Evolutionary conservation across 2,329 filamentous ascomycete species (phyloP), one percentile per base, ranked within the genome.

Genomic region (Sclerotinia nivalis): DNA sequence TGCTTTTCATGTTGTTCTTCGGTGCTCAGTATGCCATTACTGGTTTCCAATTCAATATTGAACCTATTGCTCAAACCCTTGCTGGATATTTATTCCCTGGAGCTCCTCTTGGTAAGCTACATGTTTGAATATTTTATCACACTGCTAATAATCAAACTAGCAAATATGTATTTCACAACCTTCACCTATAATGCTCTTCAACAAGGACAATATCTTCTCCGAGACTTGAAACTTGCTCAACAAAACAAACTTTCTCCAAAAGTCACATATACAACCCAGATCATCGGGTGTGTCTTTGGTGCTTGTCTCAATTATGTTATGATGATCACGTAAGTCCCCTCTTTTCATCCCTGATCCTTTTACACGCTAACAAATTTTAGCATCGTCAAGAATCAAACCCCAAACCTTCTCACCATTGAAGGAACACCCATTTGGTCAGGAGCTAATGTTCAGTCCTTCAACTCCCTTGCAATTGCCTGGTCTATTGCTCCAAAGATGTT

Each of bases 81-180:
- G 79, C 81, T 37, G 84, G 83, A 15, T 85, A 84, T 75, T 82
- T 80, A 76, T 69, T 79, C 77, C 74, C 73, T 12, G 90, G 90
- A 40, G 85, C 85, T 6, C 90, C 90, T 5, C 83, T 92, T 72
- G 69, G 64, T 70, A 62, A 55, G 68, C 25, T 28, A n/a, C 25
- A 66, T 45, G 45, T 10, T 28, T 5, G 28, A 5, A 4, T 31
- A 28, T 37, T 47, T 15, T 43, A 25, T 40, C 3, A 6, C 43
- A 47, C 22, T 22, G 18, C 31, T 58, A 20, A 61, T 62, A 40
- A 10, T 31, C 15, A n/a, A 31, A 31, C 3, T 13, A 68, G 88
- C 89, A 60, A 90, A 91, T 85, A 93, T 74, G 70, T 86, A 92
- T 82, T 92, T 92, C 82, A 92, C 91, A 78, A 90, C 88, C 72